Conservation (phyloP, 2,329 filamentous ascomycete genomes). For the Tolypocladium guangdongense region DNA sequence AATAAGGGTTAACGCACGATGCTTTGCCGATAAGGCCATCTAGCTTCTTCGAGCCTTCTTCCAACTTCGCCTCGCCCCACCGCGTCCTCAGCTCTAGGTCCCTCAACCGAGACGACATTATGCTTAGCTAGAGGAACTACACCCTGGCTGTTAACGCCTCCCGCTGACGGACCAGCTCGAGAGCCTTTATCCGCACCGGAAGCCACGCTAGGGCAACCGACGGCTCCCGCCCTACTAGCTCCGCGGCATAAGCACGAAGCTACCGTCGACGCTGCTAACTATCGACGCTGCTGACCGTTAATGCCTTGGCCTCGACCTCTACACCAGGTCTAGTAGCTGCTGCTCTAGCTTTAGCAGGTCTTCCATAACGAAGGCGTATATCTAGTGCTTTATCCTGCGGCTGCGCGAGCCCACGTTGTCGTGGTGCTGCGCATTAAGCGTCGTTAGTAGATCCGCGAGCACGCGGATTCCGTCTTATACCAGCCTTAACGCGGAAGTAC, state of each 20-base stretch:
- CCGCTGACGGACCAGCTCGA: conserved; percentile 34
- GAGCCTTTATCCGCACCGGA: conserved; percentile 29
- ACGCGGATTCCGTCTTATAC: no score
- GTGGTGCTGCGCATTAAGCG: conserved; percentile 15
- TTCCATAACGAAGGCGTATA: conserved; percentile 37
- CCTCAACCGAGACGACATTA: conserved; percentile 31
- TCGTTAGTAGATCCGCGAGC: conserved; percentile 29
- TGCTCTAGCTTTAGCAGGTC: conserved; percentile 31
- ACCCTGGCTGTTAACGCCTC: conserved; percentile 33
- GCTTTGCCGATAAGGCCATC: conserved; percentile 5
- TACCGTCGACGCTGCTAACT: conserved; percentile 8
- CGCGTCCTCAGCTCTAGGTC: conserved; percentile 23
- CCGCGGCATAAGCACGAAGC: conserved; percentile 26
- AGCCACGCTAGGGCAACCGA: conserved; percentile 34
- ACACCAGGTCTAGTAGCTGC: conserved; percentile 32
- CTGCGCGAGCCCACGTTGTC: conserved; percentile 9
- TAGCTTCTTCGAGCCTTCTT: conserved; percentile 14
- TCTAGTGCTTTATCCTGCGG: conserved; percentile 26
- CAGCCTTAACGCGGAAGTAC: no score
- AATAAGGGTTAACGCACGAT: conserved; percentile 1
- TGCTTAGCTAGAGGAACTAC: conserved; percentile 37
- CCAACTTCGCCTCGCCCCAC: conserved; percentile 17
- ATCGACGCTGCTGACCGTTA: conserved; percentile 8
- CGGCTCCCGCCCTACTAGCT: conserved; percentile 25
- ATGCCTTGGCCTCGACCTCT: conserved; percentile 26